Conservation (phyloP, 768 basidiomycete genomes). For the Cystofilobasidium bisporidii region DNA sequence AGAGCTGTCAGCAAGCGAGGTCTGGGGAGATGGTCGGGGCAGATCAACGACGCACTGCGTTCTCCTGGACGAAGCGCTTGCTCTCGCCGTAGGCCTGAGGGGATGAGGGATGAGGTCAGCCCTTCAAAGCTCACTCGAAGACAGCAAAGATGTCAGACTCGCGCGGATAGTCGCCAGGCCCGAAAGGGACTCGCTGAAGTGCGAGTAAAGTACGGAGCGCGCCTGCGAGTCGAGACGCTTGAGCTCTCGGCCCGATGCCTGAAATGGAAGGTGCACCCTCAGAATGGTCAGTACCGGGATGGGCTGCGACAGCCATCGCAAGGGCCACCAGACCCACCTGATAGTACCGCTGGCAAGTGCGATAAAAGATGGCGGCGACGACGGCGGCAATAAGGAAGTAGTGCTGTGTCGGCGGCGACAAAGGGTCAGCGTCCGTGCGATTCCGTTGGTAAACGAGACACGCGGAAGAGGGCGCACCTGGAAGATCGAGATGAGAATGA, state of each 20-base stretch:
- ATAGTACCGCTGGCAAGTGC: constrained; percentile 10
- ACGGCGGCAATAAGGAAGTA: constrained; percentile 12
- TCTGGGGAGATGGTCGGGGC: neutral
- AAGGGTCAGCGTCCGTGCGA: neutral
- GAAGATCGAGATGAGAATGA: constrained; percentile 14
- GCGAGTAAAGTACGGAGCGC: constrained; percentile 60
- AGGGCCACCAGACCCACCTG: too few relatives aligned
- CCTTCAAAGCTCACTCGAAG: too few relatives aligned
- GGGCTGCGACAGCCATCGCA: neutral
- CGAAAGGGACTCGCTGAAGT: constrained; percentile 68
- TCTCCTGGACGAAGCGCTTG: constrained; percentile 16
- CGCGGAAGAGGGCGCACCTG: constrained; percentile 14
- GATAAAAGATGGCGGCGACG: neutral
- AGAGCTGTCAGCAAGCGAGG: neutral
- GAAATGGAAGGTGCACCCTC: constrained; percentile 67
- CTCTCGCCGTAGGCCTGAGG: constrained; percentile 17
- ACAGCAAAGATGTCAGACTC: too few relatives aligned
- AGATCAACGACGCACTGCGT: neutral
- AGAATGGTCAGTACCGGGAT: constrained; percentile 14
- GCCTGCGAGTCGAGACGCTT: constrained; percentile 64
- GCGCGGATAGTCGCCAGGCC: constrained; percentile 21
- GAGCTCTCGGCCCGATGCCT: constrained; percentile 72
- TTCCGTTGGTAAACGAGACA: too few relatives aligned
- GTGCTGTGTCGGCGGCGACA: neutral
- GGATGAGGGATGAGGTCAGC: too few relatives aligned